Percentiles rank a stretch among this genome's conserved stretches.
These are phyloP conservation scores for Boletales sp. DNA, from an alignment of 768 basidiomycete genomes.

Conservation along the genomic window DNA sequence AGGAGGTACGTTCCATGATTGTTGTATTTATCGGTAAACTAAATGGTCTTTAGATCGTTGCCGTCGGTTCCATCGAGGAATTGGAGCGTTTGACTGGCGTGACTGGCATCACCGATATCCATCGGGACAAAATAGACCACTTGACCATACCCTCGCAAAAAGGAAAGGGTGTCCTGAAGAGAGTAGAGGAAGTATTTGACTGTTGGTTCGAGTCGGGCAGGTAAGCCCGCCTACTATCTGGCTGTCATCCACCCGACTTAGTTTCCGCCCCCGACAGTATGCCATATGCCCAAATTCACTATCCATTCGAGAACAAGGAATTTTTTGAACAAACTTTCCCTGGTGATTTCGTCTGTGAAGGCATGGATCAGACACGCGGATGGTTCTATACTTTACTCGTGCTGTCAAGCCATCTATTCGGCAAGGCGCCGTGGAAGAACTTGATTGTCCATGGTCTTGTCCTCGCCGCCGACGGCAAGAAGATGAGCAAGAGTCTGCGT, in stretches of 20 bases:
- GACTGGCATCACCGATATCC: conserved; percentile 82
- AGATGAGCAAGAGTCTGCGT: conserved; percentile 97
- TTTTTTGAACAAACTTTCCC: conserved; percentile 83
- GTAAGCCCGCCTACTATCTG: conserved; percentile 39
- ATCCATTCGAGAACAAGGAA: conserved; percentile 97
- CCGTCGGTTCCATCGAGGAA: conserved; percentile 83
- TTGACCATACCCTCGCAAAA: conserved; percentile 91
- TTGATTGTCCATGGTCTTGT: conserved; percentile 95
- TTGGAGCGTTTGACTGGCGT: conserved; percentile 83
- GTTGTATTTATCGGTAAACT: background rate
- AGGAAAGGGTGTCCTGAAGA: conserved; percentile 82
- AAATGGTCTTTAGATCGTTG: conserved; percentile 57
- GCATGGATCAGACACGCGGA: conserved; percentile 97
- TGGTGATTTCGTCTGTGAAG: conserved; percentile 96
- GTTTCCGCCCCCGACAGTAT: conserved; percentile 52
- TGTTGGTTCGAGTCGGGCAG: conserved; percentile 99
- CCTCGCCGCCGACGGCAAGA: conserved; percentile 95
- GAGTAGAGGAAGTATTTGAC: conserved; percentile 98
- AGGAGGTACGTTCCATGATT: conserved; percentile 52
- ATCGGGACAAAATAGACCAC: conserved; percentile 92
- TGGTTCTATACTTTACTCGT: conserved; percentile 99
- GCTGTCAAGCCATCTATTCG: conserved; percentile 92
- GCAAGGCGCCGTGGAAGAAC: conserved; percentile 96
- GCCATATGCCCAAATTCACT: conserved; percentile 97
- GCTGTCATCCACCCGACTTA: background rate